These are phyloP conservation scores for Talaromyces sp. DNA, from an alignment of 2,329 filamentous ascomycete species.

Conservation along the genomic window DNA sequence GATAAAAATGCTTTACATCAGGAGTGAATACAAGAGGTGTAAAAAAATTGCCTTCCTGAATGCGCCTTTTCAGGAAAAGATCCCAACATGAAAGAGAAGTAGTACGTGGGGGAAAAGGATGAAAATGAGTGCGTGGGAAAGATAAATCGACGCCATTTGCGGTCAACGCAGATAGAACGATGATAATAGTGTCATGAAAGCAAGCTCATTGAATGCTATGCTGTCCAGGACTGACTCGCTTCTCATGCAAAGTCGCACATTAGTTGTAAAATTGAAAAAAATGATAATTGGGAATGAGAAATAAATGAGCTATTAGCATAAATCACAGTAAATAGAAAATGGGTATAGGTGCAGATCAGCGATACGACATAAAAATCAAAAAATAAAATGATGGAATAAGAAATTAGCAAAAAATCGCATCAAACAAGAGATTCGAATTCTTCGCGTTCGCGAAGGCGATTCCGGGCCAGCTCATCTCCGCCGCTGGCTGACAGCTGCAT, in stretches of 20 bases:
- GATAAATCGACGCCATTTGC: neutral
- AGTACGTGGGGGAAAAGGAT: neutral
- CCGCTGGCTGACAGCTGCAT: conserved; percentile 85
- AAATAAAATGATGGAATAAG: conserved; percentile 15
- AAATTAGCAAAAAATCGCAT: conserved; percentile 19
- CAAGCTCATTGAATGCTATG: conserved; percentile 2
- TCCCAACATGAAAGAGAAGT: neutral
- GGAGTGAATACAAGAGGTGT: neutral
- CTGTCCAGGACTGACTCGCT: neutral
- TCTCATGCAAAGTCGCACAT: conserved; percentile 4
- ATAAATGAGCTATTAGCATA: neutral
- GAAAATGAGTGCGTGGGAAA: neutral
- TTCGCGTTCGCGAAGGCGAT: conserved; percentile 71
- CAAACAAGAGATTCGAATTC: conserved; percentile 59
- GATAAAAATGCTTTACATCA: neutral
- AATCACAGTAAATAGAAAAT: conserved; percentile 8
- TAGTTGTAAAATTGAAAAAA: neutral
- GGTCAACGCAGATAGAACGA: conserved; percentile 6
- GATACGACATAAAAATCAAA: conserved; percentile 11
- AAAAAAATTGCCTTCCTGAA: neutral
- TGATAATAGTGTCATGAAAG: neutral
- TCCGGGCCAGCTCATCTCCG: conserved; percentile 80
- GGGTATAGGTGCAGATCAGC: conserved; percentile 18
- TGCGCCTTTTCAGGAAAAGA: neutral
- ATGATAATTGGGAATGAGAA: neutral